Conservation (phyloP, 148 eudicot genomes). For the Rhododendron molle region DNA sequence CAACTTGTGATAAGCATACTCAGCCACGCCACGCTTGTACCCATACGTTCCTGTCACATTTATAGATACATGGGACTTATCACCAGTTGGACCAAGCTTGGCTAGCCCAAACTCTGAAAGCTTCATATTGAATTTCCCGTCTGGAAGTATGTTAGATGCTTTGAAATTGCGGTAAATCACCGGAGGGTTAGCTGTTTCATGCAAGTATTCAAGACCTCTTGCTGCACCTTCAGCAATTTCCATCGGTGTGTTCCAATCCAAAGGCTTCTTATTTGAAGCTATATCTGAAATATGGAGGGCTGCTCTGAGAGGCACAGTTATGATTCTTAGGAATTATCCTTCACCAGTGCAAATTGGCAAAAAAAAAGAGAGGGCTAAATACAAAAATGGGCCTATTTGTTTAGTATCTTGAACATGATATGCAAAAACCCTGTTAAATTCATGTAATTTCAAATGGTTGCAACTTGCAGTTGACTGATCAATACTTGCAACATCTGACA, state of each 20-base stretch:
- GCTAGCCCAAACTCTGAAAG: slow-evolving; percentile 82
- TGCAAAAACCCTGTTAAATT: not conserved
- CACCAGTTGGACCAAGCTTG: slow-evolving; percentile 64
- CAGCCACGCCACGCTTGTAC: slow-evolving; percentile 57
- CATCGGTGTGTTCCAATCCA: slow-evolving; percentile 57
- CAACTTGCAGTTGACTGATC: not conserved
- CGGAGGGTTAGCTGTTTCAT: slow-evolving; percentile 71
- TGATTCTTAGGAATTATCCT: not conserved
- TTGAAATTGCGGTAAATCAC: slow-evolving; percentile 77
- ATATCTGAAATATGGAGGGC: slow-evolving; percentile 24
- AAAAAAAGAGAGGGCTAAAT: not conserved
- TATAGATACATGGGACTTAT: slow-evolving; percentile 45
- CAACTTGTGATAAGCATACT: slow-evolving; percentile 31
- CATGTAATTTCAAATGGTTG: not conserved
- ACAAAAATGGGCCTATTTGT: not conserved
- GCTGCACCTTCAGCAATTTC: slow-evolving; percentile 75
- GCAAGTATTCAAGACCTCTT: slow-evolving; percentile 68
- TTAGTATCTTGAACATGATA: not conserved
- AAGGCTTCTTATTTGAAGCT: slow-evolving; percentile 32
- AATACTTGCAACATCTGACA: not conserved
- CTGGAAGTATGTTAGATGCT: slow-evolving; percentile 67
- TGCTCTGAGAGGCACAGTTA: not conserved
- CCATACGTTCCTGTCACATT: slow-evolving; percentile 87
- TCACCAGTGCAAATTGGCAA: not conserved
- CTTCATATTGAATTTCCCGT: slow-evolving; percentile 50